Base-by-base conservation (phyloP, 2,329 filamentous ascomycete genomes). In the Pyricularia sp. region DNA sequence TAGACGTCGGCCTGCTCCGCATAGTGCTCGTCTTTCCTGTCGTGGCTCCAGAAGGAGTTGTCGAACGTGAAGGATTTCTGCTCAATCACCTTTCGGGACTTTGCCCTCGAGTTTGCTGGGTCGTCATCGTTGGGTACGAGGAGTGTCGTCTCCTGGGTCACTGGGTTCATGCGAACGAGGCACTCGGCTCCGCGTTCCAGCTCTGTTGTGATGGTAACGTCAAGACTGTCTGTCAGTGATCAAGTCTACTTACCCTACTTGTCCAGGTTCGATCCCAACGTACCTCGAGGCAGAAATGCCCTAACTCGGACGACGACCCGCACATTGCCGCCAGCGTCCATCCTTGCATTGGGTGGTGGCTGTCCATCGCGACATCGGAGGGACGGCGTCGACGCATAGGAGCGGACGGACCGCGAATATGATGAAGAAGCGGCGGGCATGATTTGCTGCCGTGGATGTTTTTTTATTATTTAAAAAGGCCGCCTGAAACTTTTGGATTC, bases 31-130 rank as follows among this genome's bases (percentile, higher is more conserved):
- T 97, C 93, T 30, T 83, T 79, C 69, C 85, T 85, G 77, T 94
- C 83, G 79, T 97, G 93, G 70, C 94, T 98, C 94, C 95, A 99
- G 81, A 98, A 99, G 0, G 94, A 98, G 77, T 93, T 97, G 82
- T 99, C 95, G 77, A 99, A 99, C 2, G 92, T 94, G 76, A 99
- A 99, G 0, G 85, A 86, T 80, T 96, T 97, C 76, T 97, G 92
- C 76, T 97, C 93, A 69, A 91, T 82, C 9, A 91, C 83, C 78
- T 91, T 94, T 71, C 92, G 88, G 58, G 87, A 86, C 78, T 89
- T 90, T 3, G 86, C 82, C 71, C 86, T 84, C 64, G 82, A 77
- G 71, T 87, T 89, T 59, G 81, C 81, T 20, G 82, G 80, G 70
- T 85, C 83, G 58, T 79, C 75, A 73, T 78, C 77, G 68, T 80